Percentiles rank a stretch among this genome's conserved stretches.
Evolutionary conservation across 108 stramenopile species (phyloP).

Genomic region (Cyclotella atomus): DNA sequence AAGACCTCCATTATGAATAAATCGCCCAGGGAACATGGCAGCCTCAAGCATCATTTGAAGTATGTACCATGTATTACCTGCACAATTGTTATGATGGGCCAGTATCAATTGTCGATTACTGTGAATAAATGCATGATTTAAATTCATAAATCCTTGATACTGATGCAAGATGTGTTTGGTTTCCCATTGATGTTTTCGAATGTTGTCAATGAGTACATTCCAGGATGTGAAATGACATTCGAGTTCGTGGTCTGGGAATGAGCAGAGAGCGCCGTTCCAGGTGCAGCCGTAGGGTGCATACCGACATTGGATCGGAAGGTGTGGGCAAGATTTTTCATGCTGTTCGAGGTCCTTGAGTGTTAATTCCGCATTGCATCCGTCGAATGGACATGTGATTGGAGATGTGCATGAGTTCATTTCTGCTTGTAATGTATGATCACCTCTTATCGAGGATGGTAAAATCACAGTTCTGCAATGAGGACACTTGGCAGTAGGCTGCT

Average conservation of each 20-base stretch:
- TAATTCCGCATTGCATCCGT: constrained; percentile 26
- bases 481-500: constrained; percentile 27
- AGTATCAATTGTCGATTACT: constrained; percentile 2
- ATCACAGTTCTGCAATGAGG: constrained; percentile 42
- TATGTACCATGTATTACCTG: constrained; percentile 32
- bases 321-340: constrained; percentile 31
- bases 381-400: constrained; percentile 28
- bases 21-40: constrained; percentile 28
- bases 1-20: constrained; percentile 6
- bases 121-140: not conserved
- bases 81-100: not conserved
- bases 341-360: constrained; percentile 6
- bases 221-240: constrained; percentile 1
- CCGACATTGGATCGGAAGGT: constrained; percentile 27
- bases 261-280: constrained; percentile 41
- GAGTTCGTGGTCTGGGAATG: constrained; percentile 3
- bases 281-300: constrained; percentile 46
- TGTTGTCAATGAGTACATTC: constrained; percentile 6
- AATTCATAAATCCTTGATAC: not conserved
- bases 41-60: constrained; percentile 25
- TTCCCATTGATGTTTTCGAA: not conserved
- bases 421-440: constrained; percentile 11
- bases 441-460: constrained; percentile 2
- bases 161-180: not conserved
- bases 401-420: constrained; percentile 30